Evolutionary conservation across 2,329 filamentous ascomycete genomes (phyloP).

Genomic region (Ophiostoma perfectum): DNA sequence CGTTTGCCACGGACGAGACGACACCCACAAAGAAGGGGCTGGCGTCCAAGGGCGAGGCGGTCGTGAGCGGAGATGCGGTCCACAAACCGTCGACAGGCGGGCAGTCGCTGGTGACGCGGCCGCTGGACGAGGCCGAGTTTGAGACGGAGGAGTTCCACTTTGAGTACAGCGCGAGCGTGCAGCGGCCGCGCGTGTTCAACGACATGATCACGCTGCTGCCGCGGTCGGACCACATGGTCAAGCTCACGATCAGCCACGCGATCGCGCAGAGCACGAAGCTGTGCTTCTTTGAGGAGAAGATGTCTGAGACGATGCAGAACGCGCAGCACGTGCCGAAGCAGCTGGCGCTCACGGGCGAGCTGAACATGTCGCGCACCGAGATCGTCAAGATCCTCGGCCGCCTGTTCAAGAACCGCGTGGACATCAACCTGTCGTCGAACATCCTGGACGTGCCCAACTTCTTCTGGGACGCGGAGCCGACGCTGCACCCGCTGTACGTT

Average conservation of each 20-base stretch:
- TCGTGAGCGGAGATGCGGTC: neutral
- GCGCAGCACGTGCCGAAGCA: constrained; percentile 88
- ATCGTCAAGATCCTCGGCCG: constrained; percentile 87
- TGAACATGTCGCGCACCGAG: constrained; percentile 87
- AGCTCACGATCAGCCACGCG: constrained; percentile 92
- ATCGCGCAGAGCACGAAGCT: constrained; percentile 97
- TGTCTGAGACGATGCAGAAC: constrained; percentile 89
- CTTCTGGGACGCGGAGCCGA: constrained; percentile 97
- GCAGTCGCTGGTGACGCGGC: constrained; percentile 64
- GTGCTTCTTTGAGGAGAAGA: constrained; percentile 91
- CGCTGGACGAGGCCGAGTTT: constrained; percentile 81
- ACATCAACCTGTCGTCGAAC: constrained; percentile 95
- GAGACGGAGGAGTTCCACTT: constrained; percentile 99
- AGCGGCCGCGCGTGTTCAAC: constrained; percentile 89
- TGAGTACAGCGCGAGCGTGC: constrained; percentile 83
- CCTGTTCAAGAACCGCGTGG: constrained; percentile 88
- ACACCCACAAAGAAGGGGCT: neutral
- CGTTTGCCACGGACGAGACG: constrained; percentile 67
- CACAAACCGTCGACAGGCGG: neutral
- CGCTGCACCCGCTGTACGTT: constrained; percentile 85
- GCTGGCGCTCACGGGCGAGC: constrained; percentile 78
- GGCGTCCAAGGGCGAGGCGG: no score
- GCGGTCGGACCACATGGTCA: constrained; percentile 94
- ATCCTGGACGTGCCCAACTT: constrained; percentile 95
- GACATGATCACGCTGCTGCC: constrained; percentile 98